Conservation (phyloP, 1,139 yeast species). For the Kodamaea ohmeri region DNA sequence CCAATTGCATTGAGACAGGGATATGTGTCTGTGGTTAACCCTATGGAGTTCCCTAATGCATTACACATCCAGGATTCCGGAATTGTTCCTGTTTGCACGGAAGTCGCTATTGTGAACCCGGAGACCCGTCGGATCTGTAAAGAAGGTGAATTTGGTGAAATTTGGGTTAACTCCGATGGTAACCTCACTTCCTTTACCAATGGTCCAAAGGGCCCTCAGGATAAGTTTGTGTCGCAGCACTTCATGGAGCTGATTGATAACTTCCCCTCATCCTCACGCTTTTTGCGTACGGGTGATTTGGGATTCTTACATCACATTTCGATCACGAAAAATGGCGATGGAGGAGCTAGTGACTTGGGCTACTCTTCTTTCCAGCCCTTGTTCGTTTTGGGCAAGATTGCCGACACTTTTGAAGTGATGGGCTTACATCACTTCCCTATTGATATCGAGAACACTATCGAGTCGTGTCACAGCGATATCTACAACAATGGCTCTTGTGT, state of each 20-base stretch:
- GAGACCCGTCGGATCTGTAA: slow-evolving; percentile 77
- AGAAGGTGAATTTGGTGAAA: slow-evolving; percentile 96
- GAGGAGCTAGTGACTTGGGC: slow-evolving; percentile 31
- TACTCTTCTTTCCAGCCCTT: slow-evolving; percentile 66
- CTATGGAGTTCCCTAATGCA: slow-evolving; percentile 62
- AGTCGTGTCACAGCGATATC: slow-evolving; percentile 59
- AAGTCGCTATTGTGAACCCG: slow-evolving; percentile 92
- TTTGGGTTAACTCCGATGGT: slow-evolving; percentile 93
- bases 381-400: slow-evolving; percentile 80
- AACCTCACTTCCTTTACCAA: slow-evolving; percentile 63
- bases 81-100: slow-evolving; percentile 92
- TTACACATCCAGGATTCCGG: slow-evolving; percentile 91
- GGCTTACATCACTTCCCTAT: slow-evolving; percentile 90
- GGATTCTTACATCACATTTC: slow-evolving; percentile 83
- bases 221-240: slow-evolving; percentile 40
- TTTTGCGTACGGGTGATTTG: slow-evolving; percentile 87
- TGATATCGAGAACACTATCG: slow-evolving; percentile 79
- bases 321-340: slow-evolving; percentile 44
- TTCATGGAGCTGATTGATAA: slow-evolving; percentile 56
- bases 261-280: slow-evolving; percentile 62
- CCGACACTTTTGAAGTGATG: slow-evolving; percentile 86
- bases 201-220: slow-evolving; percentile 50
- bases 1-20: slow-evolving; percentile 90
- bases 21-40: slow-evolving; percentile 74
- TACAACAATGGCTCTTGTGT: slow-evolving; percentile 62